These are phyloP conservation scores for Beauveria pseudobassiana DNA, from an alignment of 2,329 filamentous ascomycete genomes.

Conservation along the genomic window DNA sequence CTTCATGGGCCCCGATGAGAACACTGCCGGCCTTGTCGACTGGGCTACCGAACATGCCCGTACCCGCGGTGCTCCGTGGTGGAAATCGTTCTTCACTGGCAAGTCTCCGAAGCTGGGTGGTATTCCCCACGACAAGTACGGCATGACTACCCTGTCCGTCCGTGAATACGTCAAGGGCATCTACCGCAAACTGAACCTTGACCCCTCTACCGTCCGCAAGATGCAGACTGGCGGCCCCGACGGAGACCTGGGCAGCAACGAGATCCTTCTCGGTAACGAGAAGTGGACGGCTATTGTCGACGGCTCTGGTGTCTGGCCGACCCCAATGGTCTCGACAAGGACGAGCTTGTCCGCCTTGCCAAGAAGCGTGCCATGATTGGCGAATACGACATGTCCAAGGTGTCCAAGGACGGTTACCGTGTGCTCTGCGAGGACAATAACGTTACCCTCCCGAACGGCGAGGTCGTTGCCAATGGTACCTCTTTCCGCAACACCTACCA, in stretches of 20 bases:
- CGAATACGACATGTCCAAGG: constrained; percentile 75
- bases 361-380: constrained; percentile 84
- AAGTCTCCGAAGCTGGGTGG: constrained; percentile 94
- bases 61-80: constrained; percentile 84
- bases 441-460: constrained; percentile 78
- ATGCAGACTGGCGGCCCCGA: constrained; percentile 97
- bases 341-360: constrained; percentile 77
- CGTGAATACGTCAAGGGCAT: constrained; percentile 94
- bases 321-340: constrained; percentile 77
- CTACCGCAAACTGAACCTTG: constrained; percentile 90
- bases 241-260: constrained; percentile 93
- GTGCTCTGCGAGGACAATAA: constrained; percentile 89
- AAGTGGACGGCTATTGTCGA: constrained; percentile 96
- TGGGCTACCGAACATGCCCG: constrained; percentile 98
- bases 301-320: constrained; percentile 93
- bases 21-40: constrained; percentile 92
- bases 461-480: constrained; percentile 83
- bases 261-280: constrained; percentile 92
- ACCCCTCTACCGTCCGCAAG: constrained; percentile 78
- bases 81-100: constrained; percentile 99
- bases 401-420: constrained; percentile 83
- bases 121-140: constrained; percentile 92
- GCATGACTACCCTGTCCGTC: constrained; percentile 96
- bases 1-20: constrained; percentile 98
- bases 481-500: constrained; percentile 98